A percentile compares a stretch with the other conserved stretches of the same genome.
phyloP scores from a whole-genome alignment of 2,329 filamentous ascomycete genomes.

The Nemania sp. region DNA sequence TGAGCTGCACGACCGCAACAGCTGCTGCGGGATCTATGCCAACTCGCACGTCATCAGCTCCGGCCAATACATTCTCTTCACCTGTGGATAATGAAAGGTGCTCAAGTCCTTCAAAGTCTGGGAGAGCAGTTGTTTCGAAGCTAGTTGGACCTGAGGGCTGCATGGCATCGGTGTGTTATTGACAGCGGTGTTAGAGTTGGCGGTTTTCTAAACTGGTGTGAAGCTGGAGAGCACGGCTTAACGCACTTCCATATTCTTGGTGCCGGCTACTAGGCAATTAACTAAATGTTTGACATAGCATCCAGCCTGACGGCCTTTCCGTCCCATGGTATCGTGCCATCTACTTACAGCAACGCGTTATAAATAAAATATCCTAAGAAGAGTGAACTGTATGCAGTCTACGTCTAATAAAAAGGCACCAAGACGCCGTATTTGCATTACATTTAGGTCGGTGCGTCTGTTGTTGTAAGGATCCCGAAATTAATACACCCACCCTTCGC shows the following conservation, averaged over 20 bases:
- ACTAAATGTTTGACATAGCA: not conserved
- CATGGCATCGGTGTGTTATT: constrained; percentile 9
- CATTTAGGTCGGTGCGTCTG: not conserved
- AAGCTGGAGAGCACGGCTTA: not conserved
- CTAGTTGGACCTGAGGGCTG: constrained; percentile 4
- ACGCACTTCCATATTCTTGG: no score
- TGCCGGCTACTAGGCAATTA: no score
- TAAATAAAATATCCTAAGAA: not conserved
- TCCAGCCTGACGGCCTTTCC: not conserved
- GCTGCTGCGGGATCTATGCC: constrained; percentile 44
- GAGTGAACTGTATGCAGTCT: not conserved
- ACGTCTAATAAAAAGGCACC: not conserved
- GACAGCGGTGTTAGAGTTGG: not conserved
- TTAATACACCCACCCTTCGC: not conserved
- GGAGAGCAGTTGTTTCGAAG: not conserved
- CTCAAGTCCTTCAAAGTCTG: constrained; percentile 25
- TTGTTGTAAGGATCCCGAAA: not conserved
- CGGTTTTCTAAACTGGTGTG: not conserved
- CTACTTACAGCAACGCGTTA: not conserved
- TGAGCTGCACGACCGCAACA: constrained; percentile 48
- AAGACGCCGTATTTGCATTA: constrained; percentile 14
- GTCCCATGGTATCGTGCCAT: not conserved
- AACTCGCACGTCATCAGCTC: constrained; percentile 32
- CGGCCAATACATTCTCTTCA: constrained; percentile 5
- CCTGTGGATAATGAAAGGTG: constrained; percentile 2